Evolutionary conservation across 768 basidiomycete genomes (phyloP), one percentile per base, ranked within the genome.

Genomic region (Collybiopsis confluens): DNA sequence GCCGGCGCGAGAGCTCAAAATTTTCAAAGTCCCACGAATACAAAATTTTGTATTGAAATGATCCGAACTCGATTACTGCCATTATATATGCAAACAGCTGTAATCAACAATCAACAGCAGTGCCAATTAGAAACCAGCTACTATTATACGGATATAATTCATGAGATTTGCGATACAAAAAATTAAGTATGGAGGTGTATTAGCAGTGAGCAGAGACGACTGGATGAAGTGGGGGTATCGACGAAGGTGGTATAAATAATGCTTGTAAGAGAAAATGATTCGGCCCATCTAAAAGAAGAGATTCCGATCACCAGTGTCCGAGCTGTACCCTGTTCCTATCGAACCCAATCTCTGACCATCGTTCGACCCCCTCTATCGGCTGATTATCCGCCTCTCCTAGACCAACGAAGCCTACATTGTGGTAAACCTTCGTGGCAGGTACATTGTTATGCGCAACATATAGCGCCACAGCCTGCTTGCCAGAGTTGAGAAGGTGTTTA

Each of bases 311-410:
- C 80, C 82, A 82, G 55, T 80, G 74, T 15, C 81, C 82, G 16
- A 79, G 64, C 3, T 65, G 48, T 3, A 73, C 69, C 24, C 33
- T 54, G 16, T 49, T 45, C 47, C 62, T 62, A 48, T 73, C 66
- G 54, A 80, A 82, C 6, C 82, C 81, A 45, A 82, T 64, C 55
- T 83, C 82, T 4, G 79, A 46, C 79, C 79, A 82, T n/a, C 65
- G 63, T 26, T 61, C 57, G 2, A 78, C 72, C 2, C 66, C 68
- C 24, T 68, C 68, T 8, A 62, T 59, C 7, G 51, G 18, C 35
- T 56, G 45, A 24, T 44, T 57, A 41, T 38, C 45, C 15, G 40
- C 26, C 9, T 36, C 16, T 43, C 54, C 44, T 4, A 79, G 62
- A 11, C 77, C 80, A 33, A 67, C 64, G 48, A 83, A 83, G 1